phyloP scores from a whole-genome alignment of 2,329 filamentous ascomycete species.

The Aspergillus melleus region DNA sequence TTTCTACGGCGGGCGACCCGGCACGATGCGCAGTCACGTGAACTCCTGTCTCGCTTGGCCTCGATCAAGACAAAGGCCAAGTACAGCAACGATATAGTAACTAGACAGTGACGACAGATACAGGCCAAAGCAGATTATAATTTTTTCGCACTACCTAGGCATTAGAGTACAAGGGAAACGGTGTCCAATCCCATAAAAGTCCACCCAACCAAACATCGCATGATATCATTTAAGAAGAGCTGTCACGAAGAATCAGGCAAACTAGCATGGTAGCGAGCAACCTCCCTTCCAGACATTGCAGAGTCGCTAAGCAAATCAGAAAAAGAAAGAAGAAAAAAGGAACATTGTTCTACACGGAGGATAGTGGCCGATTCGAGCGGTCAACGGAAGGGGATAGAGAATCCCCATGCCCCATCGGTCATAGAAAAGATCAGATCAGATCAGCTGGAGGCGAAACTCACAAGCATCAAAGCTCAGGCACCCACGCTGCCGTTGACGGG shows the following conservation, averaged over 20 bases:
- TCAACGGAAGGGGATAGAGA: constrained; percentile 11
- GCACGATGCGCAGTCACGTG: constrained; percentile 29
- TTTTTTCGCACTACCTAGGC: constrained; percentile 17
- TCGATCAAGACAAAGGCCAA: no score
- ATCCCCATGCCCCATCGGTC: constrained; percentile 4
- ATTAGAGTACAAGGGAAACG: constrained; percentile 32
- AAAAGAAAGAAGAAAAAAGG: neutral
- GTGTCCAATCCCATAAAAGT: constrained; percentile 25
- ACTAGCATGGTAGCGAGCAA: neutral
- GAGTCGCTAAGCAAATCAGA: constrained; percentile 27
- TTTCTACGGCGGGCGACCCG: constrained; percentile 26
- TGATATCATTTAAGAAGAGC: constrained; percentile 21
- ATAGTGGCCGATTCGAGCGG: constrained; percentile 13
- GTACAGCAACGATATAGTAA: no score
- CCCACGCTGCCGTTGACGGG: constrained; percentile 28
- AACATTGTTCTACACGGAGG: constrained; percentile 22
- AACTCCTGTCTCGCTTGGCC: no score
- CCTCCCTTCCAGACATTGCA: constrained; percentile 15
- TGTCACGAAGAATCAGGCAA: constrained; percentile 9
- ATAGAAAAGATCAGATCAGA: neutral
- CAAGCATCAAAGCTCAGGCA: constrained; percentile 11
- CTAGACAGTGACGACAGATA: neutral
- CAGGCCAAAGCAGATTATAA: neutral
- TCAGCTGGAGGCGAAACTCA: neutral
- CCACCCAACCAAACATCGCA: constrained; percentile 22